Evolutionary conservation across 805 yeast species (phyloP).

Genomic region (Cyberlindnera petersonii): DNA sequence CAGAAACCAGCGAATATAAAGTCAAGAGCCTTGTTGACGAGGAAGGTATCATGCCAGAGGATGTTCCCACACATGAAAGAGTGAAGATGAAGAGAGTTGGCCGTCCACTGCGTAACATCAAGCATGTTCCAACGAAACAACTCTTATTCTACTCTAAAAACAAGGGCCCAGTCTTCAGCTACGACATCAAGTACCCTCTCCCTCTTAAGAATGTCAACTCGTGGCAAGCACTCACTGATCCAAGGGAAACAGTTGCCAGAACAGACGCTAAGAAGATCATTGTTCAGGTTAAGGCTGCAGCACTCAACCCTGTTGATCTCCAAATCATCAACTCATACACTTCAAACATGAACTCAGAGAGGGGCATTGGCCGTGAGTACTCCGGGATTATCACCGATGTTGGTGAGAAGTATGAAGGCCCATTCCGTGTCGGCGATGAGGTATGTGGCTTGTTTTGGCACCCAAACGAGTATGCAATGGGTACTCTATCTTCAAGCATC

Average conservation of each 20-base stretch:
- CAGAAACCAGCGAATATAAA: conserved; percentile 4
- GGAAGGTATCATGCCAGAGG: conserved; percentile 8
- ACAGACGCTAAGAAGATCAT: conserved; percentile 38
- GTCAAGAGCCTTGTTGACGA: conserved; percentile 11
- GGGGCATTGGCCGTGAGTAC: conserved; percentile 71
- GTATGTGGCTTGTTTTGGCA: conserved; percentile 63
- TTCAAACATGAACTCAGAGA: conserved; percentile 47
- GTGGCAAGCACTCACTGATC: background rate
- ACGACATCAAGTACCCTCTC: conserved; percentile 46
- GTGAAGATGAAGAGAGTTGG: conserved; percentile 34
- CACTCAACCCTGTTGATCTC: conserved; percentile 64
- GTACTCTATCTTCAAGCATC: conserved; percentile 56
- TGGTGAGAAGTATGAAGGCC: conserved; percentile 38
- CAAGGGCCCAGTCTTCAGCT: conserved; percentile 42
- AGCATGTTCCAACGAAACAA: conserved; percentile 46
- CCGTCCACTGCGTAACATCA: conserved; percentile 48
- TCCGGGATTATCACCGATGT: conserved; percentile 55
- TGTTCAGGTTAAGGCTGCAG: conserved; percentile 55
- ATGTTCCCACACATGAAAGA: conserved; percentile 9
- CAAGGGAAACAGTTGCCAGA: conserved; percentile 8
- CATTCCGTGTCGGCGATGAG: conserved; percentile 53
- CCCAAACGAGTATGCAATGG: conserved; percentile 46
- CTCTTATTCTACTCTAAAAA: conserved; percentile 38
- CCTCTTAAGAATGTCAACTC: conserved; percentile 36
- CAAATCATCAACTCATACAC: conserved; percentile 54